These are phyloP conservation scores for Agapanthus africanus DNA, from an alignment of 106 monocot species.

Conservation along the genomic window DNA sequence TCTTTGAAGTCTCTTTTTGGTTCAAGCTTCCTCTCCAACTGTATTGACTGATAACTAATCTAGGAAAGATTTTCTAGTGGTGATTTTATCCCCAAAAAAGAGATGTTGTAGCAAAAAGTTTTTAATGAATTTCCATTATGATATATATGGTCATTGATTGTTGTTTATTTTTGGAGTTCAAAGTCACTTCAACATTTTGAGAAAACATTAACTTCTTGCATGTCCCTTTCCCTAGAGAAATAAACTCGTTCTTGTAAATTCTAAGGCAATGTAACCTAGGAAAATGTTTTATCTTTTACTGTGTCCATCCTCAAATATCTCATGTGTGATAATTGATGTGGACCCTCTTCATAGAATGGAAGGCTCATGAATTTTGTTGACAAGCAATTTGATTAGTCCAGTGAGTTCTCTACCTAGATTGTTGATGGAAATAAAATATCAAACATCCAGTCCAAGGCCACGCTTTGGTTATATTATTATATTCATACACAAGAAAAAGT, in stretches of 20 bases:
- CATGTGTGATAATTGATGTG: not conserved
- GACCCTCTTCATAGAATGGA: not conserved
- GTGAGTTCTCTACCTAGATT: no score
- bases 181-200: slow-evolving; percentile 4
- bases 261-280: not conserved
- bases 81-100: not conserved
- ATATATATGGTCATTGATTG: not conserved
- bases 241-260: not conserved
- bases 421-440: no score
- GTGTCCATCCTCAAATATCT: no score
- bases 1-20: not conserved
- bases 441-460: no score
- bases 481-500: slow-evolving; percentile 3
- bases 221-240: not conserved
- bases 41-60: not conserved
- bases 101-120: no score
- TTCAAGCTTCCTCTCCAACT: not conserved
- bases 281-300: no score
- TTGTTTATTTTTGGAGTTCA: not conserved
- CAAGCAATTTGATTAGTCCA: no score
- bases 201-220: not conserved
- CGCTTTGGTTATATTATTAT: no score
- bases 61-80: not conserved
- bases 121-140: not conserved
- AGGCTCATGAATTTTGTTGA: not conserved